phyloP scores from a whole-genome alignment of 805 yeast genomes.

The Ogataea wickerhamii region DNA sequence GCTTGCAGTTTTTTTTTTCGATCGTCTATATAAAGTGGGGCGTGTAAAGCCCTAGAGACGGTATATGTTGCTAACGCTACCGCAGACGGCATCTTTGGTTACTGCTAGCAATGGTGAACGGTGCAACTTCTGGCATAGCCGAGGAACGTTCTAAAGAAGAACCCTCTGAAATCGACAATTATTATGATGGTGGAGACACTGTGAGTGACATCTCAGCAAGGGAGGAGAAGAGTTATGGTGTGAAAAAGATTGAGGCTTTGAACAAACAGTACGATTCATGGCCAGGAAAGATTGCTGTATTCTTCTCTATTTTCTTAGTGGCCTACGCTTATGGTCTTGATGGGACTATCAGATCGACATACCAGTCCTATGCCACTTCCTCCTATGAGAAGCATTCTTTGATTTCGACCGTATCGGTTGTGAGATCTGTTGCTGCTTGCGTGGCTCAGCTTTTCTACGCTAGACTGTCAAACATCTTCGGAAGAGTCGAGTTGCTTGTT shows the following conservation, averaged over 20 bases:
- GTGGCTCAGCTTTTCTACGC: conserved; percentile 66
- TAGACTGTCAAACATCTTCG: conserved; percentile 62
- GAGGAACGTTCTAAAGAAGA: background rate
- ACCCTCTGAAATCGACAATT: background rate
- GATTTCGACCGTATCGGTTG: conserved; percentile 55
- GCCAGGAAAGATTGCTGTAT: conserved; percentile 37
- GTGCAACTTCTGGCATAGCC: no score
- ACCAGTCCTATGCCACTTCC: conserved; percentile 53
- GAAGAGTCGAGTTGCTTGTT: conserved; percentile 52
- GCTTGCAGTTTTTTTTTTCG: no score
- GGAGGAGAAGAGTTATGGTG: conserved; percentile 43
- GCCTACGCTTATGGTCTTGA: conserved; percentile 62
- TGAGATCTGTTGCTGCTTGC: conserved; percentile 58
- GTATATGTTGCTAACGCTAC: no score
- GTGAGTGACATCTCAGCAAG: background rate
- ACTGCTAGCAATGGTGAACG: no score
- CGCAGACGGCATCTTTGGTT: no score
- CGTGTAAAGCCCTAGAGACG: no score
- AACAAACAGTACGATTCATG: conserved; percentile 42
- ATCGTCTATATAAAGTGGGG: no score
- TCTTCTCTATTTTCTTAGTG: conserved; percentile 48
- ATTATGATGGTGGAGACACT: background rate
- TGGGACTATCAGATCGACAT: conserved; percentile 43
- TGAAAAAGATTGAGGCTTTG: conserved; percentile 52
- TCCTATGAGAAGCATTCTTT: conserved; percentile 53